Evolutionary conservation across 1,139 yeast species (phyloP).

Genomic region (Hanseniaspora gamundiae): DNA sequence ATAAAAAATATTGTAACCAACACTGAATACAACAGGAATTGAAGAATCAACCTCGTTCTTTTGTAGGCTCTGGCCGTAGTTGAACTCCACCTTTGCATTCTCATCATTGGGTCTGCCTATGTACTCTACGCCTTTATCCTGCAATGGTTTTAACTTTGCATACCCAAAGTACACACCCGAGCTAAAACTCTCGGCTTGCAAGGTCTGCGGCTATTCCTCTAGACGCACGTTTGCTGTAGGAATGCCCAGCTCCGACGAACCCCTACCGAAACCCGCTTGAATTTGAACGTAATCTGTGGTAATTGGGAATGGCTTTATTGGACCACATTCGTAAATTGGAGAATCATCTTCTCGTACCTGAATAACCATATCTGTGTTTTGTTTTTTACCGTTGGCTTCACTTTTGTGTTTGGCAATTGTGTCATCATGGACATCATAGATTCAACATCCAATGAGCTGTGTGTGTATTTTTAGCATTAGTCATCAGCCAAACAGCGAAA

Average conservation of each 20-base stretch:
- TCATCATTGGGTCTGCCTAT: conserved; percentile 18
- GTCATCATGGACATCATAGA: too few relatives aligned
- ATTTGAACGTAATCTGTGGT: conserved; percentile 39
- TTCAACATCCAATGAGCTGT: too few relatives aligned
- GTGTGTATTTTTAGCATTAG: too few relatives aligned
- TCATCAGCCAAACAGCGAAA: too few relatives aligned
- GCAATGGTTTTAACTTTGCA: conserved; percentile 30
- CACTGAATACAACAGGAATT: conserved; percentile 85
- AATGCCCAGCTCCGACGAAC: conserved; percentile 83
- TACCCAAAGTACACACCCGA: conserved; percentile 92
- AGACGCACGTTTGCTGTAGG: conserved; percentile 91
- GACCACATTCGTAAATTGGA: conserved; percentile 31
- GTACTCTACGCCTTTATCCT: conserved; percentile 11
- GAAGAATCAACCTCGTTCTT: conserved; percentile 32
- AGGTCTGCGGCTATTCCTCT: conserved; percentile 31
- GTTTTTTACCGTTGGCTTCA: too few relatives aligned
- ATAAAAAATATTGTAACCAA: conserved; percentile 94
- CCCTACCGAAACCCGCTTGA: conserved; percentile 88
- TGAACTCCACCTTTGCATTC: conserved; percentile 38
- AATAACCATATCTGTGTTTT: not conserved
- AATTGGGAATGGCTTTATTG: conserved; percentile 57
- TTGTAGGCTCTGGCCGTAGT: conserved; percentile 44
- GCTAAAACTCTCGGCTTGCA: conserved; percentile 31
- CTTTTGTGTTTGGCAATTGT: too few relatives aligned
- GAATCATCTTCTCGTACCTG: conserved; percentile 11